Evolutionary conservation across 345 rosid genomes (phyloP).

Genomic region (Moringa oleifera): DNA sequence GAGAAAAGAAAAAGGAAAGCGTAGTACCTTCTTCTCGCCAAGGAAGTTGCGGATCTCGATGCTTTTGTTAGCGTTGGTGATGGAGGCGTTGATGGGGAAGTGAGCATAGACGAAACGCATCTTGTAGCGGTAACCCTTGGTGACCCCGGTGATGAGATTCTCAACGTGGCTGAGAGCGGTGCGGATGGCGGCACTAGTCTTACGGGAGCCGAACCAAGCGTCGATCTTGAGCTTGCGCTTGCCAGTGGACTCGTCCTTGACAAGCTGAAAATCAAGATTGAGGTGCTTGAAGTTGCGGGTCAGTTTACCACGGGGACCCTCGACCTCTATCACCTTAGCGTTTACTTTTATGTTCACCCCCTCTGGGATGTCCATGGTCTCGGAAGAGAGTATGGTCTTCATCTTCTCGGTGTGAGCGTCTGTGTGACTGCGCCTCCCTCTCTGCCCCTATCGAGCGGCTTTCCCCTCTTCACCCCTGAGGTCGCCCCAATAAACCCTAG

Average conservation of each 20-base stretch:
- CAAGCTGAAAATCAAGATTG: slow-evolving; percentile 39
- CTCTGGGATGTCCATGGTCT: slow-evolving; percentile 48
- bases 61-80: slow-evolving; percentile 13
- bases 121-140: slow-evolving; percentile 33
- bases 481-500: too few species aligned
- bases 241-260: slow-evolving; percentile 22
- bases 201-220: slow-evolving; percentile 27
- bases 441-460: too few species aligned
- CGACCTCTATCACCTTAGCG: slow-evolving; percentile 43
- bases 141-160: slow-evolving; percentile 33
- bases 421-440: too few species aligned
- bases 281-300: slow-evolving; percentile 44
- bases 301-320: slow-evolving; percentile 46
- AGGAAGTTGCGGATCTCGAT: slow-evolving; percentile 29
- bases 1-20: too few species aligned
- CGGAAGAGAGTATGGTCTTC: slow-evolving; percentile 46
- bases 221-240: slow-evolving; percentile 27
- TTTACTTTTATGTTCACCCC: slow-evolving; percentile 35
- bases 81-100: slow-evolving; percentile 33
- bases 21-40: slow-evolving; percentile 23
- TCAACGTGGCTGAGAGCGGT: slow-evolving; percentile 32
- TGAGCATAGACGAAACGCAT: slow-evolving; percentile 33
- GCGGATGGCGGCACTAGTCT: slow-evolving; percentile 29
- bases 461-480: too few species aligned
- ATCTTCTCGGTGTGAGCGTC: too few species aligned